Evolutionary conservation across 768 basidiomycete genomes (phyloP).

Genomic region (Lyophyllum decastes): DNA sequence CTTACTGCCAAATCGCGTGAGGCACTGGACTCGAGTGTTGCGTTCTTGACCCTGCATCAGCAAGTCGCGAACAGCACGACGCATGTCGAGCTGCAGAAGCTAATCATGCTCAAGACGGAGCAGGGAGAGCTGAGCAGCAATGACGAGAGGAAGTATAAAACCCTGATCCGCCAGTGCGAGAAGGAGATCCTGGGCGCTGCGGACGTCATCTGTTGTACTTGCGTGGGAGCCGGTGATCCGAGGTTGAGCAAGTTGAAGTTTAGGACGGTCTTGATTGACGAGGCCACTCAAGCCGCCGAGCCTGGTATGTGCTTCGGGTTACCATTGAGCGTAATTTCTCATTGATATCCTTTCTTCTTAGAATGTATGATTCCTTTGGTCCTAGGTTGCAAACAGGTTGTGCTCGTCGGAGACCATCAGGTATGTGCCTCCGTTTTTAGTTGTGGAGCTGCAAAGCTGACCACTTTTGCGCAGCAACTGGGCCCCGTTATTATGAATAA

Average conservation of each 20-base stretch:
- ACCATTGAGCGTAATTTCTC: not conserved
- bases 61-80: slow-evolving; percentile 97
- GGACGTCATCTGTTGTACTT: slow-evolving; percentile 98
- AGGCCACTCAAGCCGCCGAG: slow-evolving; percentile 97
- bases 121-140: slow-evolving; percentile 96
- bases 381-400: slow-evolving; percentile 97
- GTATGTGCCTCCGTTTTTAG: slow-evolving; percentile 24
- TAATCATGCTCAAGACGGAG: slow-evolving; percentile 96
- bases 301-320: slow-evolving; percentile 61
- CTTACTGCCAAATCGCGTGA: slow-evolving; percentile 98
- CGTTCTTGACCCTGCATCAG: slow-evolving; percentile 93
- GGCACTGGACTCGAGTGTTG: slow-evolving; percentile 93
- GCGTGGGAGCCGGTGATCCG: slow-evolving; percentile 97
- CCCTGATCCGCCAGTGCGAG: slow-evolving; percentile 91
- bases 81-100: slow-evolving; percentile 95
- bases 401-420: slow-evolving; percentile 95
- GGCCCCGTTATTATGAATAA: slow-evolving; percentile 99
- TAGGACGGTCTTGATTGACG: slow-evolving; percentile 96
- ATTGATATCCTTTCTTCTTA: slow-evolving; percentile 32
- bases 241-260: slow-evolving; percentile 97
- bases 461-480: slow-evolving; percentile 64
- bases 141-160: slow-evolving; percentile 98
- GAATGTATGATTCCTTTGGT: slow-evolving; percentile 99
- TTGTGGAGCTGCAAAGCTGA: not conserved
- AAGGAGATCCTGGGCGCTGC: slow-evolving; percentile 95